Evolutionary conservation across 176 grass and related monocot genomes (phyloP), one percentile per base, ranked within the genome.

Genomic region (Dactylis glomerata): DNA sequence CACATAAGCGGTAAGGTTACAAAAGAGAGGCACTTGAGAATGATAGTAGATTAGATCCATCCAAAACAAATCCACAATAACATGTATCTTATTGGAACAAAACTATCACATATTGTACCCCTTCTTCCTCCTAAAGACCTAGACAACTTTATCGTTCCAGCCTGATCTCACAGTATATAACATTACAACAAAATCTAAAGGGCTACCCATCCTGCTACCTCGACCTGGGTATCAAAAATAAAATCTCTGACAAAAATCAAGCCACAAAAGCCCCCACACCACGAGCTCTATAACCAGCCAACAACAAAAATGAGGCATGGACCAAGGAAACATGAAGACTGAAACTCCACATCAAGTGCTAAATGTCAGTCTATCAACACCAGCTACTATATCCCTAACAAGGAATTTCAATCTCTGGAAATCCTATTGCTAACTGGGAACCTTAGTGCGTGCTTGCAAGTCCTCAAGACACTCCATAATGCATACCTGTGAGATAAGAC

Each of bases 101-200:
- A 73, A 73, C 27, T 33, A 73, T 64, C 33, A 86, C 40, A 88
- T 56, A 73, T 73, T 76, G 33, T 56, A 56, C 83, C 83, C 88
- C 79, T 82, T 86, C 74, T 65, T 86, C 49, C 84, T 64, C 75
- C 17, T 70, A 66, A 76, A 83, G 16, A 83, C 67, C 41, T 68
- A 83, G 28, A 85, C n/a, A 61, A 85, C 62, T 79, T 90, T 75
- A 59, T 74, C 23, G 49, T 84, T 75, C 58, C 57, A 80, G 80
- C 84, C 84, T 69, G 84, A 76, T 49, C 75, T 87, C 81, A 69
- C 80, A 80, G 75, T 87, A 87, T 59, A 75, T 59, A 90, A 90
- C 49, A 84, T 90, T 87, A 90, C 57, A 87, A 75, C 38, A 83
- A 17, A 68, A 80, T 68, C 68, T 59, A 40, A 79, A 90, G 81